Evolutionary conservation across 2,329 filamentous ascomycete genomes (phyloP).

Genomic region (Hypoxylon sp.): DNA sequence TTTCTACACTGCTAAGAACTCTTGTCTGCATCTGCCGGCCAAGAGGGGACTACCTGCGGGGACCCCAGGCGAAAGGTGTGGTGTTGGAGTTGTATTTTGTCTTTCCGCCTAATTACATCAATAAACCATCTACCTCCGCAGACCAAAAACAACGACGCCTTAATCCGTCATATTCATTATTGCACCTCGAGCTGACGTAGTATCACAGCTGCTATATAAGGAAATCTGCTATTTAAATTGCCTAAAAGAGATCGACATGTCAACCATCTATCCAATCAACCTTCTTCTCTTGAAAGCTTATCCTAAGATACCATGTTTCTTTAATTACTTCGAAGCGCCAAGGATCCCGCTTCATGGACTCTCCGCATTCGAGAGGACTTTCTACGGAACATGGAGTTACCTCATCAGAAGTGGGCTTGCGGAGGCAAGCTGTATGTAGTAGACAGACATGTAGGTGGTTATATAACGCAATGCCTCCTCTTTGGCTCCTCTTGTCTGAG

Average conservation of each 20-base stretch:
- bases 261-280: constrained; percentile 26
- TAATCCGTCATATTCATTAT: constrained; percentile 20
- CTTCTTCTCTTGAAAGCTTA: constrained; percentile 5
- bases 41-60: constrained; percentile 24
- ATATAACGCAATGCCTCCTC: constrained; percentile 30
- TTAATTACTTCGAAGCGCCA: constrained; percentile 28
- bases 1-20: constrained; percentile 5
- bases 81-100: constrained; percentile 31
- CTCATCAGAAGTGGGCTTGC: constrained; percentile 17
- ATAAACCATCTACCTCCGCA: constrained; percentile 36
- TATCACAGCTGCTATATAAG: constrained; percentile 31
- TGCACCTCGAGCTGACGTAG: constrained; percentile 8
- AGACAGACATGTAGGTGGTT: too few relatives aligned
- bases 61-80: constrained; percentile 20
- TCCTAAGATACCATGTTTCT: constrained; percentile 21
- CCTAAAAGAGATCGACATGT: constrained; percentile 30
- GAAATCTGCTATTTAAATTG: constrained; percentile 28
- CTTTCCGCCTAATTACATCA: constrained; percentile 40
- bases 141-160: constrained; percentile 33
- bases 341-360: constrained; percentile 29
- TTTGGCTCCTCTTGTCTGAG: constrained; percentile 8
- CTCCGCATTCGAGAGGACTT: constrained; percentile 32
- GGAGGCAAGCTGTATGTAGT: constrained; percentile 11
- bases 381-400: constrained; percentile 18
- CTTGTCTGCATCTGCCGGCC: constrained; percentile 28